Percentiles rank a stretch among this genome's conserved stretches.
Evolutionary conservation across 257 asterid genomes (phyloP).

Genomic region (Echium plantagineum): DNA sequence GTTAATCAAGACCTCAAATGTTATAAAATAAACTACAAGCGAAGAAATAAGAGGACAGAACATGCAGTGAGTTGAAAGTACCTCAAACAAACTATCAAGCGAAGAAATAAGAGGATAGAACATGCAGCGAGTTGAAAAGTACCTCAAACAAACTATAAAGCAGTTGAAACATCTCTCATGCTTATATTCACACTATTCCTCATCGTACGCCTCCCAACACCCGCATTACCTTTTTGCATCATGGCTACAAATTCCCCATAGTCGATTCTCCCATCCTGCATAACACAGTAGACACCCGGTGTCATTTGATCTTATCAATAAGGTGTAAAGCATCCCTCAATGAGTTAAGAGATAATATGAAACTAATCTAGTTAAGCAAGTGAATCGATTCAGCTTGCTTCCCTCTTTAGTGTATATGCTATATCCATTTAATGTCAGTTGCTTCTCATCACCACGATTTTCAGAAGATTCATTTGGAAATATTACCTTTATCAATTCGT

Average conservation of each 20-base stretch:
- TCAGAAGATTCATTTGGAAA: not conserved
- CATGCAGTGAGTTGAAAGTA: no score
- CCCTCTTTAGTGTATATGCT: no score
- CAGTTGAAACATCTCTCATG: conserved; percentile 38
- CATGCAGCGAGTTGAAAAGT: conserved; percentile 5
- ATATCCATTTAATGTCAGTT: not conserved
- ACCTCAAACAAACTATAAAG: conserved; percentile 16
- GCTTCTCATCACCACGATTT: not conserved
- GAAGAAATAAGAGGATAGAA: conserved; percentile 3
- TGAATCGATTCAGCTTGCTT: no score
- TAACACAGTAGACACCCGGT: conserved; percentile 1
- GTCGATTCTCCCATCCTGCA: conserved; percentile 40
- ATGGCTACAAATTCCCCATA: conserved; percentile 47
- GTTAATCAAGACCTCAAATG: not conserved
- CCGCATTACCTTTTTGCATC: conserved; percentile 44
- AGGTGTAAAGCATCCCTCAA: not conserved
- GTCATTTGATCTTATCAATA: not conserved
- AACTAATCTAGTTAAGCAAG: no score
- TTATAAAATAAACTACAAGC: not conserved
- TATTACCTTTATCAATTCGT: not conserved
- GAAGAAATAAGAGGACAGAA: no score
- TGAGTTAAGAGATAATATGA: no score
- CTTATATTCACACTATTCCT: conserved; percentile 37
- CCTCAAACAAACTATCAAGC: no score
- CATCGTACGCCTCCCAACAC: conserved; percentile 42